Base-by-base conservation (phyloP, 2,329 filamentous ascomycete genomes). In the Penicillium thymicola region DNA sequence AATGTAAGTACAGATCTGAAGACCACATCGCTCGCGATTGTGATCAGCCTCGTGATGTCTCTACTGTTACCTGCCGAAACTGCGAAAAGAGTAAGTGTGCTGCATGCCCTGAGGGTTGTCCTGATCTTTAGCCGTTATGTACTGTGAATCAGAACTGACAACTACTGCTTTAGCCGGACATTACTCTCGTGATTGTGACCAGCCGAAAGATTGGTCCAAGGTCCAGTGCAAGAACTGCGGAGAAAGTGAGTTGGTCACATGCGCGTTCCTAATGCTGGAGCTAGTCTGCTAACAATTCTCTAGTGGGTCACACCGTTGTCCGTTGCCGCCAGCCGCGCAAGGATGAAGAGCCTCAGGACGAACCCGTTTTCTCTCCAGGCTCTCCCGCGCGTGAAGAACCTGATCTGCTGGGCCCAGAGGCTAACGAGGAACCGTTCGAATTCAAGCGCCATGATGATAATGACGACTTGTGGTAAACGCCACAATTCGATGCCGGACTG, bases 181-280 rank as follows among this genome's bases (percentile, higher is more conserved):
- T 56, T 71, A 70, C 54, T 69, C 69, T 45, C 73, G 72, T 16
- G 76, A 79, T n/a, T 79, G 77, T 53, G 67, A 76, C 6, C 65
- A 76, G 60, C 73, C 75, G 18, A 73, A 71, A 40, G 72, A 79
- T 56, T 79, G 71, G 67, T 72, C 69, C 2, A 74, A 71, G 42
- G 76, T 79, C 25, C 72, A 76, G 55, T 79, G 77, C 63, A 76
- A 71, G 59, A 75, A 74, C 30, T 79, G 77, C 46, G 71, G 72
- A 13, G 72, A 78, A 51, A 76, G 76, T 78, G 65, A 65, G 72
- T 69, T 41, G 7, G 43, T 43, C 8, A 34, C 28, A 13, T 2
- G 23, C 21, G 5, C 18, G 41, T 10, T 28, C 36, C 13, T 41
- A 49, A n/a, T 41, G 18, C 43, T 32, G 3, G 16, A 48, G 23